Base-by-base conservation (phyloP, 371 early-diverging fungal species). In the Mucor velutinosus region DNA sequence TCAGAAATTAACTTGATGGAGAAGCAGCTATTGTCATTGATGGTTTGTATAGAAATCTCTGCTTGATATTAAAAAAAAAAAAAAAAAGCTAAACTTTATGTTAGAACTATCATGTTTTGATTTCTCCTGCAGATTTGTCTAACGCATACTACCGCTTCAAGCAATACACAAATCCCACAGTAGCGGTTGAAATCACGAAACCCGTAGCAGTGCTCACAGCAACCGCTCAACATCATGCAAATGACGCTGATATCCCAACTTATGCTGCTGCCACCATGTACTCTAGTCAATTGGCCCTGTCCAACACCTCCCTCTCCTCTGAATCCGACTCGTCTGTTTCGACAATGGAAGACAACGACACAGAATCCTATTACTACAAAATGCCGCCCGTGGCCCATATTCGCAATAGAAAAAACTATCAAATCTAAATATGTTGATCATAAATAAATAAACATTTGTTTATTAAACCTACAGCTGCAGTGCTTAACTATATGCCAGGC, bases 1-100 rank as follows among this genome's bases (percentile, higher is more conserved):
- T 78, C 86, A 14, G 93, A 94, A 74, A 87, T 94, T 47, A 93
- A 92, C 55, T 72, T 91, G 21, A 92, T 92, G 92, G 94, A 94
- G 71, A 88, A 89, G 65, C 93, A 93, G 72, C 71, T 94, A 37
- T 81, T 94, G 51, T 79, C 83, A 14, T 70, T 93, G 55, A 80
- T 94, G 68, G 90, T 76, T 33, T 7, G 23, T 35, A 53, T 35
- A 59, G 35, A 2, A 35, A 19, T 15, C 15, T 25, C 8, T 51
- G 21, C 2, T 25, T 33, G 33, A 49, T 21, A 21, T 21, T 49
- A 49, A 23, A 23, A 49, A 47, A 49, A 49, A 49, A 25, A 49
- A 23, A 23, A 49, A 47, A 49, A 49, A 49, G 49, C 21, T 49
- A 21, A 49, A 49, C 49, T 49, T 25, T 49, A 49, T 49, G 21